A percentile compares a stretch with the other conserved stretches of the same genome.
phyloP scores from a whole-genome alignment of 257 asterid species.

The Forsythia suspensa region DNA sequence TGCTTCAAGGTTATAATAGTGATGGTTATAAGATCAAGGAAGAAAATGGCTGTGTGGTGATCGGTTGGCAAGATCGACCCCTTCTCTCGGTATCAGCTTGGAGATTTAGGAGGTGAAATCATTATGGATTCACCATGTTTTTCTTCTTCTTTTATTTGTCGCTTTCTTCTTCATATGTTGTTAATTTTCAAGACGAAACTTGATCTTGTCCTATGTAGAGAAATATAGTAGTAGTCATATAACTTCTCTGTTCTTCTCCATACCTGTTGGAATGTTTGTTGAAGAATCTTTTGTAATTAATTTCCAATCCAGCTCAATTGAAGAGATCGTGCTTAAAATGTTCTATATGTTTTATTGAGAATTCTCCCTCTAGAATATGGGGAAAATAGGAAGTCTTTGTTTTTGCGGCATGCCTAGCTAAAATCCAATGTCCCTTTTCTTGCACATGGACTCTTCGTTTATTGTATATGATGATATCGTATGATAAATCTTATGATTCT shows the following conservation, averaged over 20 bases:
- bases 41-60: conserved; percentile 74
- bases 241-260: not conserved
- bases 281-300: not conserved
- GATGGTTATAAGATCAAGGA: conserved; percentile 93
- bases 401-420: no score
- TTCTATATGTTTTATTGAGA: not conserved
- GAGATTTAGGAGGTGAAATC: conserved; percentile 70
- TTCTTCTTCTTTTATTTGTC: not conserved
- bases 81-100: conserved; percentile 83
- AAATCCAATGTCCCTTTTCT: no score
- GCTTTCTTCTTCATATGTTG: not conserved
- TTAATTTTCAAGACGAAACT: conserved; percentile 24
- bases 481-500: not conserved
- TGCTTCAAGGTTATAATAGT: conserved; percentile 63
- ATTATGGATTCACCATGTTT: conserved; percentile 1
- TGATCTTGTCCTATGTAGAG: conserved; percentile 22
- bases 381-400: no score
- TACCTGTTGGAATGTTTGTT: not conserved
- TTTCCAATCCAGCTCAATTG: not conserved
- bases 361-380: no score
- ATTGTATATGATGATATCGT: no score
- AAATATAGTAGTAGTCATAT: conserved; percentile 14
- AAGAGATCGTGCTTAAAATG: not conserved
- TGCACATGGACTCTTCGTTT: no score
- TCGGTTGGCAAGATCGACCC: conserved; percentile 94